Evolutionary conservation across 495 filamentous ascomycete genomes (phyloP).

Genomic region (Penicillium cosmopolitanum): DNA sequence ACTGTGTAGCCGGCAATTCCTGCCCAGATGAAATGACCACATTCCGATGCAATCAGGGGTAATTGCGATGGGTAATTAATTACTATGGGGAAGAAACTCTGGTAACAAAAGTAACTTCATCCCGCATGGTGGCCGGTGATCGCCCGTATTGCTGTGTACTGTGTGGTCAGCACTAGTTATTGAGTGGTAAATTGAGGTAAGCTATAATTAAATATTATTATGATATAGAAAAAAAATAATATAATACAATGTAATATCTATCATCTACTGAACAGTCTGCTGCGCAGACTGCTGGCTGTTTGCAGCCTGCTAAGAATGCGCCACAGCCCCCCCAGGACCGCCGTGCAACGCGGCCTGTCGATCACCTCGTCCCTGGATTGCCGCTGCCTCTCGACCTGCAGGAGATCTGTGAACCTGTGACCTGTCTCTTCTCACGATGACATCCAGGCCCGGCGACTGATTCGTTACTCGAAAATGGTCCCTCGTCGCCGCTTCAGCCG

Average conservation of each 20-base stretch:
- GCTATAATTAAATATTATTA: neutral
- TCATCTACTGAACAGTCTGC: neutral
- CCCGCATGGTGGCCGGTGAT: too few species aligned
- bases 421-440: conserved; percentile 19
- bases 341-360: conserved; percentile 15
- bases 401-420: conserved; percentile 2
- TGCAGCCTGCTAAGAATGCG: neutral
- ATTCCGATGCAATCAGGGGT: too few species aligned
- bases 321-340: neutral
- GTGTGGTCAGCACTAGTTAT: too few species aligned
- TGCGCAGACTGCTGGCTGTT: too few species aligned
- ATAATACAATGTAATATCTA: neutral
- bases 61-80: too few species aligned
- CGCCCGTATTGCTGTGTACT: too few species aligned
- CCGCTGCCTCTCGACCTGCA: conserved; percentile 8
- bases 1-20: too few species aligned
- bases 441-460: conserved; percentile 21
- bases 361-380: conserved; percentile 13
- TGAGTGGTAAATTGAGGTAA: too few species aligned
- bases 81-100: too few species aligned
- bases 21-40: too few species aligned
- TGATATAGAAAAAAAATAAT: neutral
- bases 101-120: too few species aligned
- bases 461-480: conserved; percentile 29
- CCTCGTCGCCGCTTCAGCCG: conserved; percentile 36